phyloP scores from a whole-genome alignment of 1,284 basidiomycete species.

The Apiotrichum gamsii region DNA sequence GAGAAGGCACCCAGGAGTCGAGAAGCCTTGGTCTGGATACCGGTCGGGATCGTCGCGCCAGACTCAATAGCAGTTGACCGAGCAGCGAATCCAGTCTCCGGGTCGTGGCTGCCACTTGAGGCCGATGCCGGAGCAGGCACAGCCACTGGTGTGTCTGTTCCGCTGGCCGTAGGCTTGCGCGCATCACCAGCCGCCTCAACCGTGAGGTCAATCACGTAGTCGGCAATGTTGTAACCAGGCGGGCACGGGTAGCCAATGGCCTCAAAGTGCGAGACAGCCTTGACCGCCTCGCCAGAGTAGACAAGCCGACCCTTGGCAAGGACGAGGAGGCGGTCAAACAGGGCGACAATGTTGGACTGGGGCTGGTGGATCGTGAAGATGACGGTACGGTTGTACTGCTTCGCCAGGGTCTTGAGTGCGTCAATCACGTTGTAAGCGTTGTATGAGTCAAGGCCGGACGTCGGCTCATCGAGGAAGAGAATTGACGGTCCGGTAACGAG shows the following conservation, averaged over 20 bases:
- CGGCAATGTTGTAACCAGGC: conserved; percentile 93
- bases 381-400: conserved; percentile 78
- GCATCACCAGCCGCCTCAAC: conserved; percentile 58
- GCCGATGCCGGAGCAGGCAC: too few species aligned
- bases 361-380: conserved; percentile 98
- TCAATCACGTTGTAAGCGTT: conserved; percentile 94
- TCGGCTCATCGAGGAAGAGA: conserved; percentile 93
- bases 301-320: conserved; percentile 76
- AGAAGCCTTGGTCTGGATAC: conserved; percentile 66
- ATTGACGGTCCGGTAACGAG: conserved; percentile 93
- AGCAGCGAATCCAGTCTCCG: conserved; percentile 11
- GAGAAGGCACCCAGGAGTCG: conserved; percentile 63
- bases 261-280: conserved; percentile 74
- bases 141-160: conserved; percentile 9
- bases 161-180: conserved; percentile 30
- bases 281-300: conserved; percentile 68
- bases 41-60: not conserved
- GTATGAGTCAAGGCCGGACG: conserved; percentile 87
- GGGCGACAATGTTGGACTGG: conserved; percentile 90
- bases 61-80: not conserved
- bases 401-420: conserved; percentile 73
- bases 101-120: conserved; percentile 15
- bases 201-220: conserved; percentile 87
- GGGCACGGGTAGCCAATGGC: conserved; percentile 78
- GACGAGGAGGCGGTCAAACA: conserved; percentile 87